phyloP scores from a whole-genome alignment of 148 eudicot genomes.

The Rhododendron kiyosumense region DNA sequence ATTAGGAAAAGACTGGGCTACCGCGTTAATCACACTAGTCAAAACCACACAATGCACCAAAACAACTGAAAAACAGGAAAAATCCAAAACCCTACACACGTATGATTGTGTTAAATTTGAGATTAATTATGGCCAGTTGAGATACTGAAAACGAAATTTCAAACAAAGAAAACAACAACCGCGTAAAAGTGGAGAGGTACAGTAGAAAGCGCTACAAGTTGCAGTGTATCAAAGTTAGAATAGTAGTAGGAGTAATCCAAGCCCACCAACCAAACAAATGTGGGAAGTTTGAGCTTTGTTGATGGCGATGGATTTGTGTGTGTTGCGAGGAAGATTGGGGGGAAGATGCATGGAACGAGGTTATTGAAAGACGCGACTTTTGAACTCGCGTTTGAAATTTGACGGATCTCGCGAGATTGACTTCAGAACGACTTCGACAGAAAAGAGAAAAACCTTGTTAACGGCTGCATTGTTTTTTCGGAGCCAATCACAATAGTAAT shows the following conservation, averaged over 20 bases:
- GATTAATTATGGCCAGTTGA: not conserved
- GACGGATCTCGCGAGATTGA: not conserved
- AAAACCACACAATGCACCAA: not conserved
- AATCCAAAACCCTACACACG: not conserved
- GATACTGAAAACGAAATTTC: not conserved
- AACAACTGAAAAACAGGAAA: not conserved
- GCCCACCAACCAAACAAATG: not conserved
- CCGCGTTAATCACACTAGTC: constrained; percentile 4
- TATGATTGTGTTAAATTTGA: not conserved
- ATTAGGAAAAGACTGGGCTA: not conserved
- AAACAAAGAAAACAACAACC: not conserved
- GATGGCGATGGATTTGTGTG: not conserved
- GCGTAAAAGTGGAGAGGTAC: not conserved
- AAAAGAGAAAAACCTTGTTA: too few relatives aligned
- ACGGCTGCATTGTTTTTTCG: too few relatives aligned
- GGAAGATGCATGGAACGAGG: constrained; percentile 14
- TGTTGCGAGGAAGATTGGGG: constrained; percentile 9
- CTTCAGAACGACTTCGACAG: not conserved
- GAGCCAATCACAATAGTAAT: too few relatives aligned
- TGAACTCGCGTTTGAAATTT: not conserved
- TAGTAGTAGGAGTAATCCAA: not conserved
- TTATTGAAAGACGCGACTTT: too few relatives aligned
- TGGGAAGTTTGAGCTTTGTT: not conserved
- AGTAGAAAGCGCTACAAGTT: not conserved
- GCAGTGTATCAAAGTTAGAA: not conserved